These are phyloP conservation scores for Astraeus odoratus DNA, from an alignment of 768 basidiomycete genomes.

Conservation along the genomic window DNA sequence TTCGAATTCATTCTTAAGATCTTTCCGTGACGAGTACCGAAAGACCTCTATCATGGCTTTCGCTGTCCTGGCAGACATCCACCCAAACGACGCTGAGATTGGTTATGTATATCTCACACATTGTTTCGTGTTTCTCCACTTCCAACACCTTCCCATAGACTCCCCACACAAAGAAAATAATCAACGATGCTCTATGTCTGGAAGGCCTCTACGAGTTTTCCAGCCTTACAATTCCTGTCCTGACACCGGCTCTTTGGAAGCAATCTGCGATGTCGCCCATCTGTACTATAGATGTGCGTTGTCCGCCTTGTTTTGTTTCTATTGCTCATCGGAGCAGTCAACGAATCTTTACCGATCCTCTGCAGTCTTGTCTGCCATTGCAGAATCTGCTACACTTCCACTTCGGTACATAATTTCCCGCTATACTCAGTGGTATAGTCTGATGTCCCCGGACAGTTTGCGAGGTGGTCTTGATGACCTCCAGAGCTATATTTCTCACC, in stretches of 20 bases:
- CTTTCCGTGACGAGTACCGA: slow-evolving; percentile 60
- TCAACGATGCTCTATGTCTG: slow-evolving; percentile 61
- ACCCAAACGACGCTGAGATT: slow-evolving; percentile 26
- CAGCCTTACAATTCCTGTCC: slow-evolving; percentile 45
- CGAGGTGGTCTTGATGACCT: slow-evolving; percentile 34
- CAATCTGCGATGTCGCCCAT: slow-evolving; percentile 21
- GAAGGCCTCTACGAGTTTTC: slow-evolving; percentile 43
- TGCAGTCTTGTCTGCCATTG: slow-evolving; percentile 50
- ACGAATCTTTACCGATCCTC: slow-evolving; percentile 43
- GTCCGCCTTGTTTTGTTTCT: slow-evolving; percentile 7
- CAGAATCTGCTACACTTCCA: slow-evolving; percentile 54
- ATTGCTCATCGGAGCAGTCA: slow-evolving; percentile 18
- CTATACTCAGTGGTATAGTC: background rate
- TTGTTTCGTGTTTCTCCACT: background rate
- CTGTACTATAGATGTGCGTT: slow-evolving; percentile 21
- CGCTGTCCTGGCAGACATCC: slow-evolving; percentile 46
- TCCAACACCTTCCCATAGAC: slow-evolving; percentile 25
- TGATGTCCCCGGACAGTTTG: slow-evolving; percentile 20
- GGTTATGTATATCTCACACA: slow-evolving; percentile 38
- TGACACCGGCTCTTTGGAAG: slow-evolving; percentile 39
- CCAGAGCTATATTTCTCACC: slow-evolving; percentile 34
- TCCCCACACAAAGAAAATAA: slow-evolving; percentile 32
- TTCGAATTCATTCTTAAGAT: slow-evolving; percentile 46
- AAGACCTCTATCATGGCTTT: slow-evolving; percentile 56
- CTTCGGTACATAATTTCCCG: slow-evolving; percentile 37